Evolutionary conservation across 257 asterid genomes (phyloP), one percentile per base, ranked within the genome.

Genomic region (Solanum piurae): DNA sequence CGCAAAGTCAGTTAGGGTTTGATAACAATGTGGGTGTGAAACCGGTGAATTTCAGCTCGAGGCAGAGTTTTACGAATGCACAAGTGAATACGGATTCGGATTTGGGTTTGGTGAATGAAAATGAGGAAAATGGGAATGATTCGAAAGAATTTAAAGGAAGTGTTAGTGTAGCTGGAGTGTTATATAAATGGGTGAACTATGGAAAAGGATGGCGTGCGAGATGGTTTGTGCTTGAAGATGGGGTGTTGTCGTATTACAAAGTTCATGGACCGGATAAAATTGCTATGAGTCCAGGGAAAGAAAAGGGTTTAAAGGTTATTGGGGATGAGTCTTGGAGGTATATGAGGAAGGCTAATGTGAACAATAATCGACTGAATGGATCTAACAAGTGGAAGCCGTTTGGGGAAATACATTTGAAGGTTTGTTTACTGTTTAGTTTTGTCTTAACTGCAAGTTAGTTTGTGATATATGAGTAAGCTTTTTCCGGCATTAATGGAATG

Each of bases 141-240:
- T 87, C 87, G 9, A 72, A 86, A 46, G 88, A 84, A 38, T 55
- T 86, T 37, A 91, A 93, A 69, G 92, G 91, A 25, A 87, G 86
- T 52, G 87, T 77, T 89, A 91, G 96, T 82, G 95, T 95, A 44
- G 94, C 90, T 36, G 99, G 99, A 87, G 93, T 95, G 87, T 84
- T 95, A 86, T 95, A 93, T 86, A 97, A 97, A 87, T 97, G 99
- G 98, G 99, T 97, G 90, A 97, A 97, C 91, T 97, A 95, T 89
- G 99, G 99, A 75, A 97, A 97, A 88, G 98, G 99, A 2, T 97
- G 99, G 99, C 94, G 96, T 71, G 98, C 94, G 76, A 92, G 99
- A 89, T 97, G 98, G 99, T 97, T 97, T 83, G 97, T 94, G 89
- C 88, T 97, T 93, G 98, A 97, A 89, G 99, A 97, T 90, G 99